Conservation (phyloP, 305 asterid species). For the Fraxinus baroniana region DNA sequence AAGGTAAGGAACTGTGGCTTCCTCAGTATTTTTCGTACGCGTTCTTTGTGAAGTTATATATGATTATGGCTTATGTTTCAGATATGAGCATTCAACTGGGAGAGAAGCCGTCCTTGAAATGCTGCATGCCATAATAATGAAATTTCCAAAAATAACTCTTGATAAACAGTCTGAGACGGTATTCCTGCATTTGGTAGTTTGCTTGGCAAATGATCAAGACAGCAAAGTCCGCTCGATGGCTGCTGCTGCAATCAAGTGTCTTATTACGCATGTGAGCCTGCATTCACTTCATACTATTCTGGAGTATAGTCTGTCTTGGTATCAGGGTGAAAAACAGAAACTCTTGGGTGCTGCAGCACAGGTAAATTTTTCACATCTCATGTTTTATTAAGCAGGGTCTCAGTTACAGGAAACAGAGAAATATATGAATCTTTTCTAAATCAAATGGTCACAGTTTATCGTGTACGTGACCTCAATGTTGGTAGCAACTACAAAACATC, state of each 20-base stretch:
- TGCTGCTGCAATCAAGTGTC: slow-evolving; percentile 76
- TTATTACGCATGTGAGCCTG: slow-evolving; percentile 60
- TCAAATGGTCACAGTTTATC: not conserved
- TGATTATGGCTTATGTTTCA: slow-evolving; percentile 28
- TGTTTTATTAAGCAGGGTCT: not conserved
- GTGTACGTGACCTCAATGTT: not conserved
- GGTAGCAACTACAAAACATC: not conserved
- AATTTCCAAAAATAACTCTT: slow-evolving; percentile 52
- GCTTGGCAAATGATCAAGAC: slow-evolving; percentile 83
- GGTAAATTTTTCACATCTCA: slow-evolving; percentile 40
- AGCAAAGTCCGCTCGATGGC: slow-evolving; percentile 82
- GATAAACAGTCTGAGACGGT: slow-evolving; percentile 67
- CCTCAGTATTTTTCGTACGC: not conserved
- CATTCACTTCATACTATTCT: slow-evolving; percentile 53
- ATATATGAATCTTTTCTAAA: not conserved
- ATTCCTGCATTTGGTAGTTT: slow-evolving; percentile 67
- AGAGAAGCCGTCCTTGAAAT: slow-evolving; percentile 95
- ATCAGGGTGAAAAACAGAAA: slow-evolving; percentile 57
- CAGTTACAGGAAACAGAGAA: not conserved
- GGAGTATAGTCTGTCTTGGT: slow-evolving; percentile 76
- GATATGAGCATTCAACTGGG: slow-evolving; percentile 87
- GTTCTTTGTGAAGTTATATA: not conserved
- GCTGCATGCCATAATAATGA: slow-evolving; percentile 77
- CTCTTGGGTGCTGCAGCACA: slow-evolving; percentile 91
- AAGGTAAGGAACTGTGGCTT: slow-evolving; percentile 46